Conservation (phyloP, 2,329 filamentous ascomycete species). For the Berkeleyomyces rouxiae region DNA sequence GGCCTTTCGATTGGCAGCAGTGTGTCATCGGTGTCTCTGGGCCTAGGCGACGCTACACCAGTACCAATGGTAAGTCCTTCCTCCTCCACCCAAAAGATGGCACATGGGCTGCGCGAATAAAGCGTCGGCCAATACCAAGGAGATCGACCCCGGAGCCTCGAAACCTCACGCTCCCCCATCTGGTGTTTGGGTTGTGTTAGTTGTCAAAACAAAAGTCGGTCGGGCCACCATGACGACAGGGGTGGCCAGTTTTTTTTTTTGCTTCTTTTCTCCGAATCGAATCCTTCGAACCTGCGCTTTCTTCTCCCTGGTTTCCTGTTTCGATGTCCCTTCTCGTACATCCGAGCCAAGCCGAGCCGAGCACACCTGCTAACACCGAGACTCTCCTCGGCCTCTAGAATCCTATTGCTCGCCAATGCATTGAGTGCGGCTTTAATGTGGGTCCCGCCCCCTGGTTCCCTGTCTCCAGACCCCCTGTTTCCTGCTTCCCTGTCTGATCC, state of each 20-base stretch:
- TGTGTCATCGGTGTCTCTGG: not conserved
- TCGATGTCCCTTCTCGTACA: not conserved
- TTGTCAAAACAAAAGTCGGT: constrained; percentile 2
- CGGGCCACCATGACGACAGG: not conserved
- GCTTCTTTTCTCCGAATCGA: not conserved
- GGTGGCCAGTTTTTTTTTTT: not conserved
- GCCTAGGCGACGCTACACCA: not conserved
- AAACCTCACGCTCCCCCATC: not conserved
- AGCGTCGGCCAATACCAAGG: not conserved
- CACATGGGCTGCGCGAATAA: not conserved
- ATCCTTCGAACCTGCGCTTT: not conserved
- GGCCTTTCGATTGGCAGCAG: constrained; percentile 5
- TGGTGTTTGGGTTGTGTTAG: not conserved
- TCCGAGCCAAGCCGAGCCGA: constrained; percentile 10
- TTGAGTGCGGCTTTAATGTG: constrained; percentile 72
- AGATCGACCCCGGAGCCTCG: not conserved
- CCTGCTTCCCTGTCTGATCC: not conserved
- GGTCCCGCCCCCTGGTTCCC: constrained; percentile 19
- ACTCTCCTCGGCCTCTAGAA: not conserved
- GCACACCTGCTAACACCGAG: constrained; percentile 1
- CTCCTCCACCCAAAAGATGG: not conserved
- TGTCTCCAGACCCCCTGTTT: not conserved
- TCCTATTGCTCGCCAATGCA: constrained; percentile 42
- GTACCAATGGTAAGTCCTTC: not conserved
- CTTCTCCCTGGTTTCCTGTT: not conserved